These are phyloP conservation scores for Fusarium albosuccineum DNA, from an alignment of 2,329 filamentous ascomycete species.

Conservation along the genomic window DNA sequence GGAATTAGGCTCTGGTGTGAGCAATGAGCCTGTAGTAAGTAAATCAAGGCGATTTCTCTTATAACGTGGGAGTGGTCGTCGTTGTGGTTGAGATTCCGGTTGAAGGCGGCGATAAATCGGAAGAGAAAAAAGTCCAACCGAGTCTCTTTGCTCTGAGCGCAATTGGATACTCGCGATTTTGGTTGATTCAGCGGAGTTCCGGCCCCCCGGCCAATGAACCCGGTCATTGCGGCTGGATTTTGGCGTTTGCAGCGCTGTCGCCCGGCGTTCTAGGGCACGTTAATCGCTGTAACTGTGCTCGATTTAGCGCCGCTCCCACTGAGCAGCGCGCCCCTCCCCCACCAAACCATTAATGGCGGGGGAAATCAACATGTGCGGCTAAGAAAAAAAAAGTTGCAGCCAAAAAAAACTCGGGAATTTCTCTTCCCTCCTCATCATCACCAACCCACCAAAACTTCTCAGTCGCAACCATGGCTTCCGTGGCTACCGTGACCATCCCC, in stretches of 20 bases:
- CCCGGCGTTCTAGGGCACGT: not conserved
- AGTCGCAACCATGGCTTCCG: slow-evolving; percentile 70
- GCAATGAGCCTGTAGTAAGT: no score
- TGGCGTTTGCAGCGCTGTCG: not conserved
- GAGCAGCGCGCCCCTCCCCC: slow-evolving; percentile 34
- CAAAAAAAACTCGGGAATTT: slow-evolving; percentile 36
- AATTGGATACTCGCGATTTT: slow-evolving; percentile 3
- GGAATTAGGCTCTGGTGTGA: not conserved
- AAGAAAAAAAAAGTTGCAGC: slow-evolving; percentile 34
- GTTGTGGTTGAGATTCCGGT: slow-evolving; percentile 8
- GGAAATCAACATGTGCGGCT: slow-evolving; percentile 31
- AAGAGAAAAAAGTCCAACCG: slow-evolving; percentile 26
- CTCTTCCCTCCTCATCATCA: slow-evolving; percentile 33
- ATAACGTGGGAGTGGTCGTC: not conserved
- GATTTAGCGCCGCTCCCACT: slow-evolving; percentile 13
- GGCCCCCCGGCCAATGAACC: not conserved
- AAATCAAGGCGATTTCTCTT: not conserved
- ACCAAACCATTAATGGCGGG: slow-evolving; percentile 42
- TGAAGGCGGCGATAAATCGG: slow-evolving; percentile 17
- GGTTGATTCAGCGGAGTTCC: slow-evolving; percentile 1
- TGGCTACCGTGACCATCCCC: slow-evolving; percentile 71
- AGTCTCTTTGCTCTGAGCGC: not conserved
- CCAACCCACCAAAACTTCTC: slow-evolving; percentile 33
- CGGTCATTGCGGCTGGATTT: not conserved
- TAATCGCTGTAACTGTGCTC: slow-evolving; percentile 14